A percentile compares a stretch with the other conserved stretches of the same genome.
phyloP scores from a whole-genome alignment of 1,139 yeast genomes.

The Candida sp. region DNA sequence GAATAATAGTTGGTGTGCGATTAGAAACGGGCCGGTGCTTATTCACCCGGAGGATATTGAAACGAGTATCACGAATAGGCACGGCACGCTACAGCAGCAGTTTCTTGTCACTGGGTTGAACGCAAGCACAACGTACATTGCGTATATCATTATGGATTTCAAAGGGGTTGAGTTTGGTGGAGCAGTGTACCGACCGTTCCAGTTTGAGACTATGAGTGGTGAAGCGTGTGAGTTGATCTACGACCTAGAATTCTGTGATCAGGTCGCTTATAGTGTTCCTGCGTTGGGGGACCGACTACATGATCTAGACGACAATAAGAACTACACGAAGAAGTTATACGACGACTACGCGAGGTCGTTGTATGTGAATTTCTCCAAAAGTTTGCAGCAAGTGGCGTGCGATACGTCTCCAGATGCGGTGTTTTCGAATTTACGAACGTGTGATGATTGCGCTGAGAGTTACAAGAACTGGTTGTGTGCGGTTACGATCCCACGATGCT shows the following conservation, averaged over 20 bases:
- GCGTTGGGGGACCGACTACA: slow-evolving; percentile 36
- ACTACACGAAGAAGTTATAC: slow-evolving; percentile 44
- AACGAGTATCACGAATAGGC: slow-evolving; percentile 51
- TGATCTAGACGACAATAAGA: slow-evolving; percentile 15
- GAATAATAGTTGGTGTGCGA: slow-evolving; percentile 76
- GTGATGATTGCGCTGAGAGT: slow-evolving; percentile 72
- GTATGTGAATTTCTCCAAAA: slow-evolving; percentile 72
- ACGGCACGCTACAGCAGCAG: slow-evolving; percentile 58
- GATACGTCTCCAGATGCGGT: slow-evolving; percentile 70
- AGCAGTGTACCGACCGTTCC: slow-evolving; percentile 59
- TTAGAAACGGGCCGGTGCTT: slow-evolving; percentile 52
- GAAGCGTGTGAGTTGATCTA: slow-evolving; percentile 75
- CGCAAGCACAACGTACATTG: slow-evolving; percentile 65
- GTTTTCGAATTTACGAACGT: slow-evolving; percentile 75
- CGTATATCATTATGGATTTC: slow-evolving; percentile 63
- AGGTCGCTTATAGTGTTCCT: slow-evolving; percentile 91
- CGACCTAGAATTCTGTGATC: slow-evolving; percentile 75
- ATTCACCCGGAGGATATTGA: slow-evolving; percentile 22
- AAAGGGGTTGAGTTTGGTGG: slow-evolving; percentile 59
- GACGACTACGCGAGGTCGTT: slow-evolving; percentile 63
- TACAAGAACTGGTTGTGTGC: slow-evolving; percentile 93
- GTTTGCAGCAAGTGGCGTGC: slow-evolving; percentile 80
- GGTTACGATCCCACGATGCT: slow-evolving; percentile 88
- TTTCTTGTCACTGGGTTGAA: slow-evolving; percentile 67
- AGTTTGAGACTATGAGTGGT: slow-evolving; percentile 61